A percentile compares a stretch with the other conserved stretches of the same genome.
phyloP scores from a whole-genome alignment of 1,284 basidiomycete species.

The Salmacisia buchloeana region DNA sequence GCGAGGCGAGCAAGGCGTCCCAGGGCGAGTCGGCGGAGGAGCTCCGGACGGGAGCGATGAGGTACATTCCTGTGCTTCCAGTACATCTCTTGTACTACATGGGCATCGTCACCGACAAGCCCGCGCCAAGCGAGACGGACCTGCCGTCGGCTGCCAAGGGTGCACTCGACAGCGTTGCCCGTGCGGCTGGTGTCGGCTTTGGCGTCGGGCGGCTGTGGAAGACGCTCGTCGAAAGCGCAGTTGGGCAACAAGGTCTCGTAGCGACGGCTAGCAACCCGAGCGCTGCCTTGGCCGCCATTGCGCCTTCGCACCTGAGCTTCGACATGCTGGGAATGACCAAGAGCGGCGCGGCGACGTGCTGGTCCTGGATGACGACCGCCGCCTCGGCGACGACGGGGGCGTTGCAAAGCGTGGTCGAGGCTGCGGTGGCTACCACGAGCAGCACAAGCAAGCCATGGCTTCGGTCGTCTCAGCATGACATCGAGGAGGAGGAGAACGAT shows the following conservation, averaged over 20 bases:
- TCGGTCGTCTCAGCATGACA: background rate
- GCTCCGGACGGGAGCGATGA: conserved; percentile 5
- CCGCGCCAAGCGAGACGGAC: background rate
- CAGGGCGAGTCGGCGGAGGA: background rate
- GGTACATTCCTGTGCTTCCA: background rate
- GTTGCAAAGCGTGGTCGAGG: background rate
- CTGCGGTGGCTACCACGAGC: background rate
- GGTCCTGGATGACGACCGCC: background rate
- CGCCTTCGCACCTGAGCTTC: background rate
- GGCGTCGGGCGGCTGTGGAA: conserved; percentile 3
- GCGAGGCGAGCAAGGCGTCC: background rate
- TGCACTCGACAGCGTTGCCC: conserved; percentile 3
- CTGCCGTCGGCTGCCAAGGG: conserved; percentile 1
- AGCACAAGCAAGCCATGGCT: background rate
- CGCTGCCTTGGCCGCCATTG: background rate
- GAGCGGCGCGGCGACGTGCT: background rate
- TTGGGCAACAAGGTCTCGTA: too few species aligned
- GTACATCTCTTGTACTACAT: conserved; percentile 7
- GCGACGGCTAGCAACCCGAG: background rate
- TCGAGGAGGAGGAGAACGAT: background rate
- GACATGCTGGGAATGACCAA: background rate
- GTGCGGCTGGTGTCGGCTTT: conserved; percentile 1
- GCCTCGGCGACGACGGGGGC: background rate
- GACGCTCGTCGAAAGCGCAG: background rate
- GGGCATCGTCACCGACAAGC: background rate